Conservation (phyloP, 2,329 filamentous ascomycete genomes). For the Aspergillaceae sp. region DNA sequence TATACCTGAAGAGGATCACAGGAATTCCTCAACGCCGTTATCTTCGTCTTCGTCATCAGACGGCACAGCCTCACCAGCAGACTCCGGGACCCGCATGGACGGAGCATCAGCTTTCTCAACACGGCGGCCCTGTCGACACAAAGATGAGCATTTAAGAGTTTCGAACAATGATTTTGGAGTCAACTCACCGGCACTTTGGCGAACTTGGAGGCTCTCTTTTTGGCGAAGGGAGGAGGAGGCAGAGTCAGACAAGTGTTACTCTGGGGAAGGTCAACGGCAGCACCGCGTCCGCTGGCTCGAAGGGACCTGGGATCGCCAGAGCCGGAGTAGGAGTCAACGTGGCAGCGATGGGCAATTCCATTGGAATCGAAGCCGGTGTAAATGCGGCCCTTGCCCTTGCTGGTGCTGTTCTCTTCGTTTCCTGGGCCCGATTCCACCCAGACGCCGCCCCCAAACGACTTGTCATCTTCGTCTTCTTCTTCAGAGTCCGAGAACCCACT, state of each 20-base stretch:
- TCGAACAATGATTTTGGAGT: neutral
- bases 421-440: constrained; percentile 10
- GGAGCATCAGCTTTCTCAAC: constrained; percentile 12
- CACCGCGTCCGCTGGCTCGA: neutral
- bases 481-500: constrained; percentile 1
- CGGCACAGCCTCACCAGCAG: constrained; percentile 5
- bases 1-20: constrained; percentile 1
- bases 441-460: constrained; percentile 11
- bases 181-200: constrained; percentile 16
- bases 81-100: constrained; percentile 11
- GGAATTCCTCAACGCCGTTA: constrained; percentile 12
- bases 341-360: constrained; percentile 11
- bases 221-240: neutral
- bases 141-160: neutral
- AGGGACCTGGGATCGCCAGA: constrained; percentile 3
- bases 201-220: constrained; percentile 12
- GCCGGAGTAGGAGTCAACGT: constrained; percentile 4
- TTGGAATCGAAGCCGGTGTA: constrained; percentile 15
- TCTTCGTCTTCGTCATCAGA: constrained; percentile 19
- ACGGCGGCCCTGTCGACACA: constrained; percentile 10
- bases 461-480: constrained; percentile 10
- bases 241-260: neutral
- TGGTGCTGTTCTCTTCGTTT: constrained; percentile 1
- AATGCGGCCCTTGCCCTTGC: constrained; percentile 2
- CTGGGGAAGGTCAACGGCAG: neutral